Base-by-base conservation (phyloP, 2,329 filamentous ascomycete genomes). In the Emergomyces pasteurianus region DNA sequence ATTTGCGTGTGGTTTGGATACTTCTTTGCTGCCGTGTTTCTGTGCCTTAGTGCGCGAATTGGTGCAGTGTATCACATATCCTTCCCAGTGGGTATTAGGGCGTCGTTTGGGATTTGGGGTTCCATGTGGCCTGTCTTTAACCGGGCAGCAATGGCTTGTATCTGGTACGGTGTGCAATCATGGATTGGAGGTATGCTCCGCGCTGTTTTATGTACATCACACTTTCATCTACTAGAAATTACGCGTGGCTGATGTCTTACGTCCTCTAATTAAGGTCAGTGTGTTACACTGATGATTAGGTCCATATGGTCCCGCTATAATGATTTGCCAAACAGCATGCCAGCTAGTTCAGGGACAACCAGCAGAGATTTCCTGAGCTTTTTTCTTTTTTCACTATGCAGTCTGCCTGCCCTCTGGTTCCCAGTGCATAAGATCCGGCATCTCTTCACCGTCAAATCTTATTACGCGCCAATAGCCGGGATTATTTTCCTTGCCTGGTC, bases 1-100 rank as follows among this genome's bases (percentile, higher is more conserved):
- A 76, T 90, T n/a, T 91, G 88, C 69, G 89, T 96, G 50, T 92
- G 90, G 86, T 76, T 92, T 34, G 91, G 92, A 60, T 95, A 96
- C 71, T 79, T 84, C 46, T 86, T 95, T 65, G 84, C 90, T 0
- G 89, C 81, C 38, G 77, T 77, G 70, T 95, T 96, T 74, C 81
- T 95, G 65, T 87, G 85, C 68, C 64, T 86, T 65, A 95, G 89
- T 6, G 90, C 89, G 65, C 85, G 90, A 56, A 92, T 95, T 57
- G 92, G 91, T 62, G 89, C 91, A 9, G 84, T 83, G 23, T 96
- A 96, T 72, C 90, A 96, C 72, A 89, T 96, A 65, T 88, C 89
- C 1, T 96, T 96, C 71, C 90, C 92, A 0, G 89, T 96, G 42
- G 86, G 88, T 38, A 83, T 81, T 65, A 81, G 92, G 60, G 80